phyloP scores from a whole-genome alignment of 2,329 filamentous ascomycete species.

The Geoglossum cookeanum region DNA sequence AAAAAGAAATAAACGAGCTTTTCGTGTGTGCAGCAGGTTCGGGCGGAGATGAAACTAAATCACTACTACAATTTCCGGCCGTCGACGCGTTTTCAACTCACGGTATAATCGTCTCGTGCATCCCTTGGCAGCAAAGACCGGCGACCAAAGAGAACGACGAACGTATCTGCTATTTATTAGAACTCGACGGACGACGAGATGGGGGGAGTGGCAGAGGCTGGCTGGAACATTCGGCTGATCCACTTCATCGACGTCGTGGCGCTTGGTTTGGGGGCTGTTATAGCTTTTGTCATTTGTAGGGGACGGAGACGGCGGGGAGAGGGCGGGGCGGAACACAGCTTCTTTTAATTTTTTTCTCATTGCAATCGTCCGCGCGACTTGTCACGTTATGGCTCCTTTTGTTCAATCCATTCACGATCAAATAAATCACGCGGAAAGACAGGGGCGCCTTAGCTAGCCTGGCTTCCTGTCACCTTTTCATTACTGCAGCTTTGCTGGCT shows the following conservation, averaged over 20 bases:
- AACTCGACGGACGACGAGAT: conserved; percentile 1
- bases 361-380: not conserved
- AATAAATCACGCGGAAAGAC: conserved; percentile 2
- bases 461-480: not conserved
- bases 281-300: conserved; percentile 2
- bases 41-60: conserved; percentile 57
- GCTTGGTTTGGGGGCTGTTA: not conserved
- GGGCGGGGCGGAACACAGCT: not conserved
- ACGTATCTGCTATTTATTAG: conserved; percentile 1
- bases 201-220: not conserved
- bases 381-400: conserved; percentile 2
- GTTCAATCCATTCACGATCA: conserved; percentile 3
- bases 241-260: conserved; percentile 1
- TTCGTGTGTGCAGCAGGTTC: conserved; percentile 64
- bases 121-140: not conserved
- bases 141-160: not conserved
- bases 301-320: not conserved
- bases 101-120: conserved; percentile 1
- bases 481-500: not conserved
- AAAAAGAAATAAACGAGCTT: conserved; percentile 53
- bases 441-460: not conserved
- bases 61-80: conserved; percentile 1
- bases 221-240: conserved; percentile 1
- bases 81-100: conserved; percentile 1
- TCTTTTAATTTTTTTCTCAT: not conserved